Evolutionary conservation across 768 basidiomycete genomes (phyloP).

Genomic region (Clavulina sp.): DNA sequence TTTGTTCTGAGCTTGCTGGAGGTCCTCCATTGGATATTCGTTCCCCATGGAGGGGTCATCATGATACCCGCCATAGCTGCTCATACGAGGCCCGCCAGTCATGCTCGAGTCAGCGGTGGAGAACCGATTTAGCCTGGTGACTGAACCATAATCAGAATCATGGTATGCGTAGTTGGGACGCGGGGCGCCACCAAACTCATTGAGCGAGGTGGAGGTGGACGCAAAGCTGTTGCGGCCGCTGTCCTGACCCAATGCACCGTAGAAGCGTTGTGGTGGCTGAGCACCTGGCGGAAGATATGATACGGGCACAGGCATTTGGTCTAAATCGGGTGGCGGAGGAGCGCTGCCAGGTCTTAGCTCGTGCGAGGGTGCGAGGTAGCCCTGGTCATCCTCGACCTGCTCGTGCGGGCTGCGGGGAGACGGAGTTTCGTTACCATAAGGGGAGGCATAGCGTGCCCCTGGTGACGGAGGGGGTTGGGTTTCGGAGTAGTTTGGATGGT

Average conservation of each 20-base stretch:
- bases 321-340: background rate
- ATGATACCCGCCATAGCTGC: background rate
- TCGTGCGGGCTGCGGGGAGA: too few relatives aligned
- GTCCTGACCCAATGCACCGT: background rate
- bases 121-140: background rate
- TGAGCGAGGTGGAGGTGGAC: background rate
- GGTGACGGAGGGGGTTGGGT: too few relatives aligned
- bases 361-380: too few relatives aligned
- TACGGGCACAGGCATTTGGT: background rate
- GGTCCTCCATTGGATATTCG: background rate
- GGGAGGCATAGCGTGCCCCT: too few relatives aligned
- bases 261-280: background rate
- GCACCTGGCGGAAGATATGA: background rate
- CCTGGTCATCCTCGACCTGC: too few relatives aligned
- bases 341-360: too few relatives aligned
- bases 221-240: background rate
- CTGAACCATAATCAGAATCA: constrained; percentile 1
- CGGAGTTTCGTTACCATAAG: too few relatives aligned
- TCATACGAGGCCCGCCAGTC: background rate
- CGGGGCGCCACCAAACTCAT: background rate
- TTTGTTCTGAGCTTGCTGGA: constrained; percentile 1
- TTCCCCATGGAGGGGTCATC: background rate
- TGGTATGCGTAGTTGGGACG: background rate
- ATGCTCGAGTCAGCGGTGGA: background rate
- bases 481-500: too few relatives aligned